phyloP scores from a whole-genome alignment of 305 asterid species.

The Caryopteris hybrid region DNA sequence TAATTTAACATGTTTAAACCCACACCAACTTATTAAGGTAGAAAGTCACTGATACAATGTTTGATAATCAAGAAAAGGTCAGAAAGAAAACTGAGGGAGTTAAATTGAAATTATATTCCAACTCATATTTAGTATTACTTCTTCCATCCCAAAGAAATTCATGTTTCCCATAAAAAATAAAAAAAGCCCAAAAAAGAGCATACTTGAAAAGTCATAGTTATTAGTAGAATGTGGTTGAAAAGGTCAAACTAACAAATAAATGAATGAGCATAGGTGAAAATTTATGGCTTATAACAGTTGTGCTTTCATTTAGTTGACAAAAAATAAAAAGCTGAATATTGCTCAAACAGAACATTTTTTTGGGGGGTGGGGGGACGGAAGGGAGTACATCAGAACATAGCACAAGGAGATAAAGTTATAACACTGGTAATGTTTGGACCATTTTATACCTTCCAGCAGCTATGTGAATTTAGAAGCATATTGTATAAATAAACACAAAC shows the following conservation, averaged over 20 bases:
- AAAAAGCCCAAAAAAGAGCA: no score
- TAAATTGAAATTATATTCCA: not conserved
- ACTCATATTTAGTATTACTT: not conserved
- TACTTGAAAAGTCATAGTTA: no score
- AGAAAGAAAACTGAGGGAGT: not conserved
- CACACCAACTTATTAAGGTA: not conserved
- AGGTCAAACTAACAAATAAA: no score
- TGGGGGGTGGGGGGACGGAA: no score
- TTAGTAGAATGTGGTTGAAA: no score
- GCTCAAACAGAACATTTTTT: no score
- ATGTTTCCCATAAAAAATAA: no score
- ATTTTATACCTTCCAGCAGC: not conserved
- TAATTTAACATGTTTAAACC: not conserved
- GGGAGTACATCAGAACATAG: not conserved
- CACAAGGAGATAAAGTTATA: not conserved
- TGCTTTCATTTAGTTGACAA: no score
- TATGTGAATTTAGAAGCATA: not conserved
- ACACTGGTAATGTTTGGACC: not conserved
- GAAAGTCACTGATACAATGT: not conserved
- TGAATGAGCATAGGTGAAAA: no score
- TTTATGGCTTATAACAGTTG: no score
- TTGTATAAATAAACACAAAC: not conserved
- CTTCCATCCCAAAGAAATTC: no score
- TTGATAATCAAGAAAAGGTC: not conserved
- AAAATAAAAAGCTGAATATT: no score